Evolutionary conservation across 2,329 filamentous ascomycete genomes (phyloP).

Genomic region (Alternaria infectoria): DNA sequence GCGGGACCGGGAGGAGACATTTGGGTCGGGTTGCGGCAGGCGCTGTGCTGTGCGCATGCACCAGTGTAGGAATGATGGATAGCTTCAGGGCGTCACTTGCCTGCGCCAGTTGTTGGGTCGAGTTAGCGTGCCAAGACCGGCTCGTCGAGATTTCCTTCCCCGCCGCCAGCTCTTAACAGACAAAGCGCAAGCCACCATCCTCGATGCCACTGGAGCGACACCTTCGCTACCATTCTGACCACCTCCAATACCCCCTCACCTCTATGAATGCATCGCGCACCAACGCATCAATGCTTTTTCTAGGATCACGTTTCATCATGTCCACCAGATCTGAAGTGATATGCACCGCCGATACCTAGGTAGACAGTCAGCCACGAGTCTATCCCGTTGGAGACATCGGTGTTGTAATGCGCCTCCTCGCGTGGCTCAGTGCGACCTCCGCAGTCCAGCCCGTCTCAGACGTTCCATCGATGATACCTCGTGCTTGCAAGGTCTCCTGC

Average conservation of each 20-base stretch:
- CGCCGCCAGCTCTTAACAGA: not conserved
- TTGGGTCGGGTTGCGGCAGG: not conserved
- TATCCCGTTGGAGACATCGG: not conserved
- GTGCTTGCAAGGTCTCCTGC: not conserved
- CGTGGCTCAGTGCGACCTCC: not conserved
- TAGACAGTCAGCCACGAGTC: not conserved
- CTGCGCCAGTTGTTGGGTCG: not conserved
- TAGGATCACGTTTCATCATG: constrained; percentile 4
- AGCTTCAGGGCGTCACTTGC: not conserved
- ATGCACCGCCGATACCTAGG: not conserved
- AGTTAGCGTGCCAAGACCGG: constrained; percentile 6
- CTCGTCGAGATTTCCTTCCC: not conserved
- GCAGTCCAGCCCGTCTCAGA: not conserved
- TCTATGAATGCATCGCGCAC: not conserved
- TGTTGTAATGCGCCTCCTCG: not conserved
- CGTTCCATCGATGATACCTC: not conserved
- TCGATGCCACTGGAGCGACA: not conserved
- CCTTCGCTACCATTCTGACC: not conserved
- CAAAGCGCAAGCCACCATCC: constrained; percentile 1
- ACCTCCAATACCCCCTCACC: not conserved
- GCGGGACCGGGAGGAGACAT: not conserved
- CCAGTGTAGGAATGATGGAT: not conserved
- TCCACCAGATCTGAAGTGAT: not conserved
- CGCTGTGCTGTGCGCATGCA: not conserved
- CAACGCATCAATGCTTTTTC: constrained; percentile 3